phyloP scores from a whole-genome alignment of 352 stramenopile genomes.

The Phytophthora multivora region DNA sequence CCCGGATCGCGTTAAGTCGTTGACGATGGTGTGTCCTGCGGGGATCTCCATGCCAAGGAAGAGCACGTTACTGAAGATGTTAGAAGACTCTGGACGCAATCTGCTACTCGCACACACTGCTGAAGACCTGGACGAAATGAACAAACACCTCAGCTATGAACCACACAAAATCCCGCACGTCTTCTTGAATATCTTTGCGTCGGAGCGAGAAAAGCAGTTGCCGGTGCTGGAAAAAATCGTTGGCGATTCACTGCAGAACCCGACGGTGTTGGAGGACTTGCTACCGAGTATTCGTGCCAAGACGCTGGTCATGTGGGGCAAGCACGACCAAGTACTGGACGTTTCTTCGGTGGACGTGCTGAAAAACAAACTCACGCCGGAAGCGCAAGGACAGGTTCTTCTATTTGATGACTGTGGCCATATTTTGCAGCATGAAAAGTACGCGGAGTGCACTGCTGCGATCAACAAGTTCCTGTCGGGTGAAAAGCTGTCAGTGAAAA shows the following conservation, averaged over 20 bases:
- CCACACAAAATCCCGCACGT: conserved; percentile 38
- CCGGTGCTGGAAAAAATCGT: conserved; percentile 70
- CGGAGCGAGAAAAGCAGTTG: conserved; percentile 56
- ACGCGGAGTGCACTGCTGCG: conserved; percentile 53
- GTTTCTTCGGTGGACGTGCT: conserved; percentile 71
- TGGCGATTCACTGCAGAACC: conserved; percentile 52
- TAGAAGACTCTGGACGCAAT: conserved; percentile 69
- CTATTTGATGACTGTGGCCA: conserved; percentile 72
- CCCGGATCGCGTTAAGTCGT: conserved; percentile 52
- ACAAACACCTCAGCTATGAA: conserved; percentile 44
- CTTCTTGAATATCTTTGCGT: conserved; percentile 40
- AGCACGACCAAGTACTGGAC: conserved; percentile 72
- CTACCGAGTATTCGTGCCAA: conserved; percentile 58
- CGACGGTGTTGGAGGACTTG: conserved; percentile 64
- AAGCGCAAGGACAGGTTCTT: conserved; percentile 41
- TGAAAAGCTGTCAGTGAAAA: conserved; percentile 22
- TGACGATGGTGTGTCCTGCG: conserved; percentile 79
- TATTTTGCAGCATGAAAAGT: conserved; percentile 71
- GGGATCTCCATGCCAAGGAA: conserved; percentile 72
- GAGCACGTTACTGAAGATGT: conserved; percentile 57
- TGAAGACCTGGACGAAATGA: conserved; percentile 69
- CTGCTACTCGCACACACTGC: conserved; percentile 61
- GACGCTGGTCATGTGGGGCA: conserved; percentile 75
- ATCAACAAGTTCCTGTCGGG: conserved; percentile 67
- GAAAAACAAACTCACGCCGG: conserved; percentile 47